These are phyloP conservation scores for Rhizopogon vinicolor DNA, from an alignment of 768 basidiomycete species.

Conservation along the genomic window DNA sequence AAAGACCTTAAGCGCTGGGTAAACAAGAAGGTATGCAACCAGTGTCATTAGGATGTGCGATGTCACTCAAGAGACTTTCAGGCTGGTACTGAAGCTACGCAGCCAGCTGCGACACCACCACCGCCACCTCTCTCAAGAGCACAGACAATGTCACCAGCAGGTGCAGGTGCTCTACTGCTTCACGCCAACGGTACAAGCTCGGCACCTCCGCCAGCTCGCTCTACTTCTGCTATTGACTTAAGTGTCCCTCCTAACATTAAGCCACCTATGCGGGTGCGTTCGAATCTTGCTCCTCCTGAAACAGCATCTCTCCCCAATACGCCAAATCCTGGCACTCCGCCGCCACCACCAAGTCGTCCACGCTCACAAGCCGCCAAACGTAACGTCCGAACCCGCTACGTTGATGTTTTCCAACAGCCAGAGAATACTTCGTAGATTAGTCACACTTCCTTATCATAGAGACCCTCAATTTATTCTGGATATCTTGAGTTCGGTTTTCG, in stretches of 20 bases:
- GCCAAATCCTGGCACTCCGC: slow-evolving; percentile 18
- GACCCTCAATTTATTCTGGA: not conserved
- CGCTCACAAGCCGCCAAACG: slow-evolving; percentile 64
- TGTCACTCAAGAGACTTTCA: slow-evolving; percentile 21
- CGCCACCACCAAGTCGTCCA: slow-evolving; percentile 42
- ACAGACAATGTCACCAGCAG: slow-evolving; percentile 80
- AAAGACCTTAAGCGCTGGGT: slow-evolving; percentile 96
- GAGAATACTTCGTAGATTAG: slow-evolving; percentile 17
- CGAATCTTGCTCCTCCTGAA: slow-evolving; percentile 55
- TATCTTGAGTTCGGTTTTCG: slow-evolving; percentile 6
- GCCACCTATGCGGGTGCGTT: slow-evolving; percentile 54
- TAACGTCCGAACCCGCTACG: slow-evolving; percentile 78
- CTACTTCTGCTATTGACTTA: slow-evolving; percentile 63
- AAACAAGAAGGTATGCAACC: slow-evolving; percentile 72
- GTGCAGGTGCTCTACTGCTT: slow-evolving; percentile 34
- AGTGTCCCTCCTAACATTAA: slow-evolving; percentile 47
- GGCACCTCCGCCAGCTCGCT: slow-evolving; percentile 43
- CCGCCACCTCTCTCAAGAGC: slow-evolving; percentile 80
- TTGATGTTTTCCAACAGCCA: slow-evolving; percentile 80
- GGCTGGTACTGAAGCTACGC: slow-evolving; percentile 52
- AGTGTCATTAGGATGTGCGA: not conserved
- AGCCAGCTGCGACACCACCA: slow-evolving; percentile 39
- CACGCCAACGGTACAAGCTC: slow-evolving; percentile 24
- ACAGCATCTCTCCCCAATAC: slow-evolving; percentile 30
- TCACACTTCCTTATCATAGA: slow-evolving; percentile 1